Base-by-base conservation (phyloP, 1,284 basidiomycete genomes). In the Sporisorium reilianum region DNA sequence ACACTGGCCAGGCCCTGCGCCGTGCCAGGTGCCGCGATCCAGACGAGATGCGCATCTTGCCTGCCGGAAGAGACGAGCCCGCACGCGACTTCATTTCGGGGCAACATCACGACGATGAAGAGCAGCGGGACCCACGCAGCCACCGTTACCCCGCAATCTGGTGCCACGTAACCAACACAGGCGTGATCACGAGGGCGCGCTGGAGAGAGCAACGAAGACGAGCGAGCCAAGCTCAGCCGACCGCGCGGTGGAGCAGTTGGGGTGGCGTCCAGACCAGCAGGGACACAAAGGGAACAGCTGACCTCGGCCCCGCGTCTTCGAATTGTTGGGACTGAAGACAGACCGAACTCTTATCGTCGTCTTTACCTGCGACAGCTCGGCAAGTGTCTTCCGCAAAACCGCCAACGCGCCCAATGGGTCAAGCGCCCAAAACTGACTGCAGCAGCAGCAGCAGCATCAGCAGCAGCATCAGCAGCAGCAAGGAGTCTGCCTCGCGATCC, bases 51-150 rank as follows among this genome's bases (percentile, higher is more conserved):
- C n/a, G n/a, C 32, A 34, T 10, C 36, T 30, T 41, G 45, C 40
- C 32, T 23, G 32, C 41, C 58, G 51, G 58, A 61, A 41, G n/a
- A 36, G 40, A 34, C n/a, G 12, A 14, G 8, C 30, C 58, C 44
- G 58, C 25, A 53, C n/a, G 51, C 51, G 51, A 61, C 48, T 45
- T 45, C 50, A 40, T 23, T 52, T 18, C 34, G 25, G 22, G 32
- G 40, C 41, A 49, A n/a, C 38, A 26, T 42, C 12, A 11, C 25
- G 6, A 26, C 22, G 22, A 23, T 23, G 10, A 30, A 30, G 28
- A 30, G 28, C 28, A 30, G 10, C 28, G 14, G 11, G 11, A 34
- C 8, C 32, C 14, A 9, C 14, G n/a, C n/a, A n/a, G n/a, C 32
- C 32, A 34, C 25, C 44, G 20, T 45, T 45, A 45, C 44, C 44